Base-by-base conservation (phyloP, 495 filamentous ascomycete species). In the Aspergillus funiculosus region DNA sequence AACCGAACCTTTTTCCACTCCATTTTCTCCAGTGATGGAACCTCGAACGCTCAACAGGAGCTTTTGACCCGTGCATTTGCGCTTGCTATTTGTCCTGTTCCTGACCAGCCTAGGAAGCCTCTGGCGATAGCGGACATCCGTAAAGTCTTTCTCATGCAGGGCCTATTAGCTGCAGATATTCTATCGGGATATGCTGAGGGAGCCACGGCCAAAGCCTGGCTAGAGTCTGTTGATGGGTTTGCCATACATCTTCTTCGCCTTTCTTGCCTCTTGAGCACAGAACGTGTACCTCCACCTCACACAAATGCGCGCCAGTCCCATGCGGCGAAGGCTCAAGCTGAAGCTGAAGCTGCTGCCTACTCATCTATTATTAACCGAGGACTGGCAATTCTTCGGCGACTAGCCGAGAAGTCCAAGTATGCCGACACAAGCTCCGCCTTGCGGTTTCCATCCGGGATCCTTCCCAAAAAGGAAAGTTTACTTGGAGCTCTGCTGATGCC, bases 101-200 rank as follows among this genome's bases (percentile, higher is more conserved):
- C 92, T 0, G 85, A 89, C 43, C 73, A 74, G 46, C 53, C 63
- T 7, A 54, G 58, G 35, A 72, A 73, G 32, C 59, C 80, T 2
- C 69, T 81, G 2, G 73, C 79, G 2, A 75, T 86, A 7, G 79
- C 87, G 13, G 87, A 94, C 61, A 80, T 76, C 8, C 85, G 92
- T 25, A 91, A 89, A 63, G 82, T 92, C 0, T 79, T 85, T 48
- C 69, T 98, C 37, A 86, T 89, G 76, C 92, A 98, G 68, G 88
- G 88, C 5, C 78, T 98, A 50, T 69, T 98, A 5, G 86, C 90
- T 2, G 91, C 88, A 3, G 91, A 98, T 53, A 92, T 96, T 42
- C 67, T 96, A 6, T 78, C 87, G 3, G 77, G 79, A 5, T 74
- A 95, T 11, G 74, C 76, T 14, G 89, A 94, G 51, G 76, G 69